phyloP scores from a whole-genome alignment of 371 early-diverging fungal species.

The Vittaforma corneae region DNA sequence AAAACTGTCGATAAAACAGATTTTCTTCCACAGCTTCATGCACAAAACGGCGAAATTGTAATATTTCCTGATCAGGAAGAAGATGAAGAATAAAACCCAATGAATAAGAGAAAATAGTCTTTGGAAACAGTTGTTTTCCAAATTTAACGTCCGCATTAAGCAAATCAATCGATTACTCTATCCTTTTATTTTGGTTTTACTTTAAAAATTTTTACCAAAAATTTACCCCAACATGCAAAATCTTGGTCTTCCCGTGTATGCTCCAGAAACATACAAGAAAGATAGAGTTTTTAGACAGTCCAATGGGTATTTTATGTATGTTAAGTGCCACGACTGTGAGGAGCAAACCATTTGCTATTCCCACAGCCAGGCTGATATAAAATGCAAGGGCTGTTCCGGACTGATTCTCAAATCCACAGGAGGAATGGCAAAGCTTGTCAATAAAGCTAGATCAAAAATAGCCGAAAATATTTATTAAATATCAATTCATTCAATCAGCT shows the following conservation, averaged over 20 bases:
- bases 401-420: conserved; percentile 96
- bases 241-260: neutral
- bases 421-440: conserved; percentile 68
- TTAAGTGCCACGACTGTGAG: conserved; percentile 90
- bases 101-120: neutral
- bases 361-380: conserved; percentile 92
- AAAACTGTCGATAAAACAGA: conserved; percentile 15
- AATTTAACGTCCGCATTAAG: neutral
- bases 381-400: conserved; percentile 81
- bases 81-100: neutral
- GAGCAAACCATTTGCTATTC: conserved; percentile 89
- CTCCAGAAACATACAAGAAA: conserved; percentile 87
- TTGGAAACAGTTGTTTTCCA: neutral
- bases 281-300: conserved; percentile 95
- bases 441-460: conserved; percentile 47
- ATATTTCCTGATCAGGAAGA: conserved; percentile 45
- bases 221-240: conserved; percentile 8
- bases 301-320: conserved; percentile 99
- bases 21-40: conserved; percentile 31
- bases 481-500: neutral
- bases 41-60: conserved; percentile 42
- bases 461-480: conserved; percentile 23
- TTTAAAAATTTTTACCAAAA: conserved; percentile 8
- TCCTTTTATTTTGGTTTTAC: neutral
- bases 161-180: neutral